phyloP scores from a whole-genome alignment of 306 rosid species.

The Begonia peltatifolia region DNA sequence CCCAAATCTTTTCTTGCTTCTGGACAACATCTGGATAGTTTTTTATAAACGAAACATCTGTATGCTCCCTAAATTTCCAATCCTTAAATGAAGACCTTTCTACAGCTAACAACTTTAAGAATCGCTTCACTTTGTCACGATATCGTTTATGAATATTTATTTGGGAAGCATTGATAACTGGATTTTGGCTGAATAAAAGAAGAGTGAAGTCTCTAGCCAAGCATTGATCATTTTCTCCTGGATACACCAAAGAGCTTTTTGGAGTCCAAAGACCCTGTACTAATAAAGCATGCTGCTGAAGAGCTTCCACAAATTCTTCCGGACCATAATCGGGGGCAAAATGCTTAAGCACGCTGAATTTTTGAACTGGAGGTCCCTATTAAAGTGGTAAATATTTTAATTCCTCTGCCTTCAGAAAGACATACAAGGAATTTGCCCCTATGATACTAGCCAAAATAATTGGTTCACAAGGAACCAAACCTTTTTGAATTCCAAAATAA shows the following conservation, averaged over 20 bases:
- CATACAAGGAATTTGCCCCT: slow-evolving; percentile 1
- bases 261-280: slow-evolving; percentile 76
- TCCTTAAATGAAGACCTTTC: slow-evolving; percentile 25
- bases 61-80: slow-evolving; percentile 33
- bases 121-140: slow-evolving; percentile 15
- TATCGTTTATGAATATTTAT: slow-evolving; percentile 17
- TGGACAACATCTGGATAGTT: slow-evolving; percentile 34
- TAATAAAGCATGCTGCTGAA: slow-evolving; percentile 44
- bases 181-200: slow-evolving; percentile 33
- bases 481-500: background rate
- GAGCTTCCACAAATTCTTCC: slow-evolving; percentile 40
- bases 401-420: slow-evolving; percentile 3
- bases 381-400: slow-evolving; percentile 9
- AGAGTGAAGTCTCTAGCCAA: slow-evolving; percentile 45
- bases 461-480: background rate
- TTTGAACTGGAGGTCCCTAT: slow-evolving; percentile 53
- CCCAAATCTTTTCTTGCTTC: slow-evolving; percentile 34
- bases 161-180: slow-evolving; percentile 29
- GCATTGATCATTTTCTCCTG: slow-evolving; percentile 11
- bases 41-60: slow-evolving; percentile 42
- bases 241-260: slow-evolving; percentile 34
- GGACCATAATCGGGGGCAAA: slow-evolving; percentile 48
- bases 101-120: slow-evolving; percentile 36
- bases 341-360: slow-evolving; percentile 61
- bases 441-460: no score